Conservation (phyloP, 257 asterid genomes). For the Solanum microdontum region DNA sequence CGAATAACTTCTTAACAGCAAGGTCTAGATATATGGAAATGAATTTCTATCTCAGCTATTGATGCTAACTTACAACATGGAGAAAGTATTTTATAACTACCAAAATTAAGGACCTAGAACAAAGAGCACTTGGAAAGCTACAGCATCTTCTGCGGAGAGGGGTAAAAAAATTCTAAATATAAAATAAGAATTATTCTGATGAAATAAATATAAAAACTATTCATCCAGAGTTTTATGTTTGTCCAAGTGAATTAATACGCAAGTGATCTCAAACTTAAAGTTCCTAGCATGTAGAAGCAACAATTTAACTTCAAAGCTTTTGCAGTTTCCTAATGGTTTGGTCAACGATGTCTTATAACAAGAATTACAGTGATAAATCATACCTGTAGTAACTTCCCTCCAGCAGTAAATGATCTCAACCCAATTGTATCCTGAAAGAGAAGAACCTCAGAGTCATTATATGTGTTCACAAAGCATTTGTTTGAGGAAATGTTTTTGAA, state of each 20-base stretch:
- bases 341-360: not conserved
- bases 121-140: not conserved
- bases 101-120: not conserved
- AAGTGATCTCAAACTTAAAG: not conserved
- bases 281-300: not conserved
- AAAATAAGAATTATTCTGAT: not conserved
- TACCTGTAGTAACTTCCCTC: conserved; percentile 96
- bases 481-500: not conserved
- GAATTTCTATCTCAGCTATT: not conserved
- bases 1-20: not conserved
- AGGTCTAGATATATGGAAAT: not conserved
- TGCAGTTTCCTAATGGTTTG: not conserved
- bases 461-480: not conserved
- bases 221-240: not conserved
- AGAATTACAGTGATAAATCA: not conserved
- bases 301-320: not conserved
- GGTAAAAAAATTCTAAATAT: not conserved
- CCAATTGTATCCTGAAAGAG: conserved; percentile 83
- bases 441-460: not conserved
- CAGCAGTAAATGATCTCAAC: conserved; percentile 95
- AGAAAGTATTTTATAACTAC: not conserved
- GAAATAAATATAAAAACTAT: not conserved
- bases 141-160: not conserved
- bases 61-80: not conserved
- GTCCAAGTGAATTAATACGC: not conserved